Percentiles rank a stretch among this genome's conserved stretches.
Evolutionary conservation across 192 early-diverging fungal species (phyloP).

Genomic region (Backusella liffmaniae): DNA sequence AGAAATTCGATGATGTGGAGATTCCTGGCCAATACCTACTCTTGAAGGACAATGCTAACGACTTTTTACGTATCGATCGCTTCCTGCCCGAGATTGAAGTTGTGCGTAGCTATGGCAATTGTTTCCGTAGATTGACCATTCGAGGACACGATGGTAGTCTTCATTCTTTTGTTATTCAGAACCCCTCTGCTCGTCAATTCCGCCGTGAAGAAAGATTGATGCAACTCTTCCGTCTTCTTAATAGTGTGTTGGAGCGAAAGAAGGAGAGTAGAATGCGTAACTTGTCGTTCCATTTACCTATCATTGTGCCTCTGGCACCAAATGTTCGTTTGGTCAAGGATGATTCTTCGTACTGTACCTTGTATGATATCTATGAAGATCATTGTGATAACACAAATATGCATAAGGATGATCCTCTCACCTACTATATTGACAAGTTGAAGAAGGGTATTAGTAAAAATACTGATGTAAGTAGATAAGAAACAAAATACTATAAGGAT

Average conservation of each 20-base stretch:
- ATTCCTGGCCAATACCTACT: slow-evolving; percentile 96
- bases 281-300: slow-evolving; percentile 81
- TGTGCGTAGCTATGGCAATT: slow-evolving; percentile 71
- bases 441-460: slow-evolving; percentile 57
- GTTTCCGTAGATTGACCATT: slow-evolving; percentile 79
- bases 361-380: slow-evolving; percentile 94
- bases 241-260: slow-evolving; percentile 78
- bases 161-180: slow-evolving; percentile 92
- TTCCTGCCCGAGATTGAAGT: slow-evolving; percentile 92
- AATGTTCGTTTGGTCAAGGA: slow-evolving; percentile 93
- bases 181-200: slow-evolving; percentile 85
- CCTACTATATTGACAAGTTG: slow-evolving; percentile 78
- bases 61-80: slow-evolving; percentile 94
- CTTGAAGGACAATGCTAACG: slow-evolving; percentile 72
- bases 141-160: slow-evolving; percentile 89
- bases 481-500: not conserved
- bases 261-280: slow-evolving; percentile 82
- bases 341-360: slow-evolving; percentile 82
- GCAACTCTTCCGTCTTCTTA: slow-evolving; percentile 92
- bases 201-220: slow-evolving; percentile 94
- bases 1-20: slow-evolving; percentile 99
- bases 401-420: slow-evolving; percentile 85
- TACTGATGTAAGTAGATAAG: slow-evolving; percentile 45
- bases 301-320: slow-evolving; percentile 90
- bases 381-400: slow-evolving; percentile 73